Conservation (phyloP, 257 asterid species). For the Scutellaria barbata region DNA sequence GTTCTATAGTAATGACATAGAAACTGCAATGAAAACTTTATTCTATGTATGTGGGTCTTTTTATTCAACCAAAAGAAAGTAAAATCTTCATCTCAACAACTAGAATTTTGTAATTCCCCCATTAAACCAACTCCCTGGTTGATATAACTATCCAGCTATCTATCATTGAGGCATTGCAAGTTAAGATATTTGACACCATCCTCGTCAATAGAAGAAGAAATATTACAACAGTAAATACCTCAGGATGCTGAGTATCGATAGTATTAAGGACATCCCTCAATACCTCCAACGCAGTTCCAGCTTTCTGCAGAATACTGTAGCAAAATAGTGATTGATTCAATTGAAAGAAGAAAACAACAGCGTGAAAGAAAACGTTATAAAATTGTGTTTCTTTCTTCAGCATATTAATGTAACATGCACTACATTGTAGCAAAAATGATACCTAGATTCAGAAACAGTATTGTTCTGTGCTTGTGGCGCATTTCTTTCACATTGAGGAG, state of each 20-base stretch:
- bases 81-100: background rate
- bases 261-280: constrained; percentile 86
- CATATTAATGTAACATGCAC: background rate
- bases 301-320: constrained; percentile 84
- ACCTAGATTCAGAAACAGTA: constrained; percentile 74
- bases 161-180: constrained; percentile 1
- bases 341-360: constrained; percentile 23
- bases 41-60: background rate
- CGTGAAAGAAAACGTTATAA: background rate
- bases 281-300: constrained; percentile 86
- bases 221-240: constrained; percentile 54
- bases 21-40: background rate
- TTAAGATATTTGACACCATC: constrained; percentile 1
- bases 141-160: constrained; percentile 16
- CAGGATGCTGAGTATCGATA: constrained; percentile 67
- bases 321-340: constrained; percentile 23
- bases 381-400: constrained; percentile 7
- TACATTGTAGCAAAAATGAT: constrained; percentile 30
- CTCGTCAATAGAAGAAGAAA: constrained; percentile 19
- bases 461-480: constrained; percentile 51
- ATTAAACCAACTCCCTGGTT: background rate
- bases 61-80: constrained; percentile 2
- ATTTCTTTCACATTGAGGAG: constrained; percentile 51
- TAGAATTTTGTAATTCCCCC: background rate
- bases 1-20: background rate